Conservation (phyloP, 306 rosid genomes). For the Malus sylvestris region DNA sequence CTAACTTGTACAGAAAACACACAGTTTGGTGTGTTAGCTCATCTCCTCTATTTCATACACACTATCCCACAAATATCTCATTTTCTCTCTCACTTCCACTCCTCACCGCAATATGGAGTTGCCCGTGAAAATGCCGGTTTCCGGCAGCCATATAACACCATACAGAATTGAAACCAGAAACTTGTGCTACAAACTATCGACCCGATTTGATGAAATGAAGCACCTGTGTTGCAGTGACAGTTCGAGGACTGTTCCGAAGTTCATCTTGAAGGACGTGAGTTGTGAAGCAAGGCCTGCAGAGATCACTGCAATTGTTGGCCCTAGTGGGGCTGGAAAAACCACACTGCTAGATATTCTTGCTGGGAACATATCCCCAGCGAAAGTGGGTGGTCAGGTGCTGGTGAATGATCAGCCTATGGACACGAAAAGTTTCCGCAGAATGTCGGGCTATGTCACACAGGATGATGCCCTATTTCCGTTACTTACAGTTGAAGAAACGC, state of each 20-base stretch:
- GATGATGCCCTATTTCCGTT: slow-evolving; percentile 80
- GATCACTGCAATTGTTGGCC: slow-evolving; percentile 88
- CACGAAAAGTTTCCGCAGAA: slow-evolving; percentile 39
- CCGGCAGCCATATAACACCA: slow-evolving; percentile 31
- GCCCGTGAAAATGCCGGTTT: slow-evolving; percentile 48
- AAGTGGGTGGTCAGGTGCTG: slow-evolving; percentile 62
- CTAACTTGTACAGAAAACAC: slow-evolving; percentile 15
- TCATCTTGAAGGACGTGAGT: slow-evolving; percentile 63
- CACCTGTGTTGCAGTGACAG: slow-evolving; percentile 31
- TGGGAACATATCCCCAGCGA: slow-evolving; percentile 45
- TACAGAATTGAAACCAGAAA: slow-evolving; percentile 56
- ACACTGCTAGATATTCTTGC: slow-evolving; percentile 87
- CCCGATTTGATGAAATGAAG: slow-evolving; percentile 41
- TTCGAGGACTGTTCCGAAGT: slow-evolving; percentile 31
- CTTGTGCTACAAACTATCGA: slow-evolving; percentile 54
- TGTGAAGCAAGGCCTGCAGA: slow-evolving; percentile 81
- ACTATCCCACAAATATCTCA: slow-evolving; percentile 28
- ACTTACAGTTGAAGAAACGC: slow-evolving; percentile 86
- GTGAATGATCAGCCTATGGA: slow-evolving; percentile 58
- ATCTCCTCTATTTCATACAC: slow-evolving; percentile 36
- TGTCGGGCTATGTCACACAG: slow-evolving; percentile 74
- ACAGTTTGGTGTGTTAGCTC: slow-evolving; percentile 80
- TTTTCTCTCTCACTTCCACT: slow-evolving; percentile 11
- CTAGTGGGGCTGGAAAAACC: slow-evolving; percentile 99
- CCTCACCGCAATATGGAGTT: slow-evolving; percentile 21